Percentiles rank a stretch among this genome's conserved stretches.
These are phyloP conservation scores for Populus trichocarpa DNA, from an alignment of 441 rosid species.

Conservation along the genomic window DNA sequence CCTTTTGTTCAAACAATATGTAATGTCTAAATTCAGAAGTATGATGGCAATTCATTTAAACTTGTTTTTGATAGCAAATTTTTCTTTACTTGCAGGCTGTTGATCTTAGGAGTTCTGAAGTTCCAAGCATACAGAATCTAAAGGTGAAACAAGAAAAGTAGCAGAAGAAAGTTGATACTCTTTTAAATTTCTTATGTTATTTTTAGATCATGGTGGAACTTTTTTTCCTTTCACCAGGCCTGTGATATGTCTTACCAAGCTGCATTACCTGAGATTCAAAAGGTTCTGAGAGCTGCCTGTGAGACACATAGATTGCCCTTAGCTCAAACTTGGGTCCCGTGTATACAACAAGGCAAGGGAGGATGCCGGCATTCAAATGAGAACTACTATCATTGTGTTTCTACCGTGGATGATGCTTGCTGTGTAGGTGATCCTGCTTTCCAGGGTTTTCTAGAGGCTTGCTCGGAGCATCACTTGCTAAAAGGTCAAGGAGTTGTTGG, in stretches of 20 bases:
- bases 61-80: background rate
- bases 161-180: background rate
- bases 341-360: slow-evolving; percentile 69
- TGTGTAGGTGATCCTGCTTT: slow-evolving; percentile 50
- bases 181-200: background rate
- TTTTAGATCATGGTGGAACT: slow-evolving; percentile 4
- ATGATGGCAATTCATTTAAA: background rate
- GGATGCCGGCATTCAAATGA: slow-evolving; percentile 78
- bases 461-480: slow-evolving; percentile 88
- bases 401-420: slow-evolving; percentile 78
- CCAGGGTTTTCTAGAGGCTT: slow-evolving; percentile 70
- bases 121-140: slow-evolving; percentile 27
- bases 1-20: background rate
- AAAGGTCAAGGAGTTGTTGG: slow-evolving; percentile 94
- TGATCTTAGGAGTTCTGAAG: slow-evolving; percentile 71
- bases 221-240: slow-evolving; percentile 35
- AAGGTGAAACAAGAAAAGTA: slow-evolving; percentile 47
- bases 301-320: slow-evolving; percentile 71
- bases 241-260: slow-evolving; percentile 48
- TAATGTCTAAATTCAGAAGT: background rate
- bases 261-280: slow-evolving; percentile 70
- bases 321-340: slow-evolving; percentile 84
- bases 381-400: slow-evolving; percentile 64
- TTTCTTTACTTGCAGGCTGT: slow-evolving; percentile 50
- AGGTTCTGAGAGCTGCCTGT: slow-evolving; percentile 68